Evolutionary conservation across 345 rosid genomes (phyloP), one percentile per base, ranked within the genome.

Genomic region (Citrus medica): DNA sequence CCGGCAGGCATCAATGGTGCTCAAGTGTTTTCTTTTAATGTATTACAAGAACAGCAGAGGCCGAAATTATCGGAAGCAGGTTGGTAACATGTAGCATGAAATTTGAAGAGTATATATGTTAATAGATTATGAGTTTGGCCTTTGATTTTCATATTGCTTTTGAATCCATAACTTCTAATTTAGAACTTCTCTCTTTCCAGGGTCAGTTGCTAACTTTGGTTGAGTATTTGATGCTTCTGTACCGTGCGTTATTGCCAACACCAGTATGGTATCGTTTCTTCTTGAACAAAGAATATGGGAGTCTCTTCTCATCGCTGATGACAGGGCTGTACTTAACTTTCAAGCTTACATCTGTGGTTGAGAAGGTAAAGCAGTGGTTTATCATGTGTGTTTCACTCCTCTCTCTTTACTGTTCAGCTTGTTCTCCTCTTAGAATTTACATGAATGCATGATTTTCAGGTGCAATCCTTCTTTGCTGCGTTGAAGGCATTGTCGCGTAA

Each of bases 11-110:
- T 89, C 98, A 25, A 97, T 94, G 99, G 90, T 89, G 55, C 60
- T 92, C 76, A 97, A 97, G 84, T 97, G 98, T 87, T 78, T 87
- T 85, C 86, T 97, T 37, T 83, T 97, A 79, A 93, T 97, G 86
- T 90, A 92, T 85, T 97, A 94, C 91, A 92, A 89, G 83, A 97
- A 97, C 80, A 90, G 98, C 80, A 89, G 98, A 85, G 99, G 99
- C 73, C 87, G 98, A 59, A 92, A 90, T 83, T 94, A 92, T 80
- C 95, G 98, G 69, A 94, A 83, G 85, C 98, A 97, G 99, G 99
- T 96, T 79, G 86, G 56, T 27, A 69, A 53, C 33, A 63, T 14
- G 27, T 67, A 35, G 22, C 69, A 8, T 17, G 28, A 28, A 32
- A 22, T 24, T 51, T 9, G 22, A 38, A 64, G 38, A 55, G 19